These are phyloP conservation scores for Cryptococcus sp. DNA, from an alignment of 1,284 basidiomycete genomes.

Conservation along the genomic window DNA sequence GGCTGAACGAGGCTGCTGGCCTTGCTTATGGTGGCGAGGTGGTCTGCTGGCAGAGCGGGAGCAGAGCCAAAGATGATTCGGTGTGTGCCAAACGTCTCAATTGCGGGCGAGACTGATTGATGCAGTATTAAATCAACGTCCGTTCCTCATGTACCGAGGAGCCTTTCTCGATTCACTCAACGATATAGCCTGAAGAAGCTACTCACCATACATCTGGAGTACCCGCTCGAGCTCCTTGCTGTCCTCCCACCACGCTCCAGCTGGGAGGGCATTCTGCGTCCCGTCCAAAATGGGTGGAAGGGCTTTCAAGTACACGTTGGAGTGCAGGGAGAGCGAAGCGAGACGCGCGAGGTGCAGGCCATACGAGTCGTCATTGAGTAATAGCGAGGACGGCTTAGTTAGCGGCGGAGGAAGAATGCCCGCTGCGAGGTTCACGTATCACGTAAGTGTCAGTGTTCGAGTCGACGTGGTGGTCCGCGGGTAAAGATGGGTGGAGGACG, in stretches of 20 bases:
- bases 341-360: constrained; percentile 70
- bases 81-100: constrained; percentile 65
- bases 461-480: constrained; percentile 1
- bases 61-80: constrained; percentile 63
- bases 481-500: not conserved
- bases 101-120: constrained; percentile 53
- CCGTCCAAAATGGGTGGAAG: constrained; percentile 74
- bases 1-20: constrained; percentile 47
- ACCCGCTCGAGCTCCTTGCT: constrained; percentile 72
- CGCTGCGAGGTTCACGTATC: constrained; percentile 56
- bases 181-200: constrained; percentile 10
- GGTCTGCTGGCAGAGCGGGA: constrained; percentile 45
- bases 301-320: constrained; percentile 73
- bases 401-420: constrained; percentile 83
- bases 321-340: constrained; percentile 73
- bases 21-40: constrained; percentile 14
- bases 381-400: constrained; percentile 67
- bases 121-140: not conserved
- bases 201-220: constrained; percentile 86
- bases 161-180: not conserved
- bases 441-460: not conserved
- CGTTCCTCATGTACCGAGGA: not conserved
- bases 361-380: constrained; percentile 75
- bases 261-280: constrained; percentile 37
- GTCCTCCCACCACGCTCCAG: constrained; percentile 54